A percentile compares a stretch with the other conserved stretches of the same genome.
Conservation (phyloP, 768 basidiomycete genomes). For the Suillus discolor region DNA sequence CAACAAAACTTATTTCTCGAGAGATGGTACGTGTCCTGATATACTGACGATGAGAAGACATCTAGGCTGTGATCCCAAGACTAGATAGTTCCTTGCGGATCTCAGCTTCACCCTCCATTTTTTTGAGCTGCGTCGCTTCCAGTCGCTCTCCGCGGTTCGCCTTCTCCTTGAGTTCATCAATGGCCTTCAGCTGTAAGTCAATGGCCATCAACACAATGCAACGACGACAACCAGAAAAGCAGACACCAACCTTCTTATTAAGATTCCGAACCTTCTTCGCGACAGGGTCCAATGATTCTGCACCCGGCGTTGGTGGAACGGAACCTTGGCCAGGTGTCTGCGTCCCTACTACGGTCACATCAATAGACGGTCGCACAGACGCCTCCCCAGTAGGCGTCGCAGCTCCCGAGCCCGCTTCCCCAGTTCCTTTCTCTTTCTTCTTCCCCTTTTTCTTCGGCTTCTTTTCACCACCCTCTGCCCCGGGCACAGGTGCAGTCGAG, state of each 20-base stretch:
- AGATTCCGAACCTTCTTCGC: slow-evolving; percentile 95
- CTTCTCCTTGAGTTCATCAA: slow-evolving; percentile 96
- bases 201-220: slow-evolving; percentile 13
- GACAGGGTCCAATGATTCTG: slow-evolving; percentile 69
- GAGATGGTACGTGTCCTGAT: background rate
- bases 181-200: slow-evolving; percentile 85
- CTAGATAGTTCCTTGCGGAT: slow-evolving; percentile 77
- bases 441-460: slow-evolving; percentile 58
- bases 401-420: slow-evolving; percentile 26
- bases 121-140: slow-evolving; percentile 94
- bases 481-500: slow-evolving; percentile 39
- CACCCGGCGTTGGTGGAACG: slow-evolving; percentile 56
- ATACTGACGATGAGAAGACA: background rate
- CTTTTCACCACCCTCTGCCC: slow-evolving; percentile 35
- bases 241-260: slow-evolving; percentile 82
- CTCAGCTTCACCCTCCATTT: slow-evolving; percentile 90
- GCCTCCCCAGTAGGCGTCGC: slow-evolving; percentile 29
- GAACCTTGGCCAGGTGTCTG: slow-evolving; percentile 21
- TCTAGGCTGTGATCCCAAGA: slow-evolving; percentile 29
- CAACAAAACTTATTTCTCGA: background rate
- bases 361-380: slow-evolving; percentile 37
- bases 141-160: slow-evolving; percentile 86
- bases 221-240: background rate
- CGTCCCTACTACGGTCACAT: slow-evolving; percentile 36
- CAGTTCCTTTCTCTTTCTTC: slow-evolving; percentile 38